phyloP scores from a whole-genome alignment of 805 yeast genomes.

The Dipodascus geniculatus region DNA sequence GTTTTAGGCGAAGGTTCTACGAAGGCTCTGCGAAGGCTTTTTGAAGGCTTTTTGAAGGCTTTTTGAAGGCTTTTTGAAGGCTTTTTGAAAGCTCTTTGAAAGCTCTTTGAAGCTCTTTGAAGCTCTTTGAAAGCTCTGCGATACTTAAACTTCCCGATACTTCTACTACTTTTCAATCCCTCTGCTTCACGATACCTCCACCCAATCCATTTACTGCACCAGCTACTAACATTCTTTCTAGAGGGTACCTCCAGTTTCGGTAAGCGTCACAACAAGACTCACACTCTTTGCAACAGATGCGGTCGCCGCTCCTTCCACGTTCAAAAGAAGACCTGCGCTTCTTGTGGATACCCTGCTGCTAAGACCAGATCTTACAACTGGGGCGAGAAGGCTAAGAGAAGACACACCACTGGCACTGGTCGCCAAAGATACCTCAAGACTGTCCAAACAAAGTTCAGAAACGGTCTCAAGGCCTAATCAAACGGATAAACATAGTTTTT shows the following conservation, averaged over 20 bases:
- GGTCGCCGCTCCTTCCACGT: slow-evolving; percentile 98
- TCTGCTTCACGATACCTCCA: too few relatives aligned
- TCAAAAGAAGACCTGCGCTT: slow-evolving; percentile 97
- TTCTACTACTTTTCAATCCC: too few relatives aligned
- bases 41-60: too few relatives aligned
- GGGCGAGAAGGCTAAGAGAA: slow-evolving; percentile 98
- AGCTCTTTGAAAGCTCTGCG: too few relatives aligned
- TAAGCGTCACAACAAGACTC: slow-evolving; percentile 99
- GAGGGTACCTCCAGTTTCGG: slow-evolving; percentile 99
- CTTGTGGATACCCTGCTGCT: slow-evolving; percentile 99
- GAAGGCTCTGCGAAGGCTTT: too few relatives aligned
- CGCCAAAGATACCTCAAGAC: slow-evolving; percentile 97
- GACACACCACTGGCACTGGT: slow-evolving; percentile 99
- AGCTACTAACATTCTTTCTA: slow-evolving; percentile 3
- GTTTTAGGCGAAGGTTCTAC: too few relatives aligned
- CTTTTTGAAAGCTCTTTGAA: too few relatives aligned
- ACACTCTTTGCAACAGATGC: slow-evolving; percentile 94
- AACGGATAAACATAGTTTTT: neutral
- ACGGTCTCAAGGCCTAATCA: slow-evolving; percentile 90
- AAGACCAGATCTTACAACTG: slow-evolving; percentile 91
- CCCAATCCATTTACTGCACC: slow-evolving; percentile 6
- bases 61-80: too few relatives aligned
- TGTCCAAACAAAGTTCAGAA: slow-evolving; percentile 96
- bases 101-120: too few relatives aligned
- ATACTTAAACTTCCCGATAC: too few relatives aligned